Evolutionary conservation across 192 early-diverging fungal genomes (phyloP).

Genomic region (Allomyces arbusculus): DNA sequence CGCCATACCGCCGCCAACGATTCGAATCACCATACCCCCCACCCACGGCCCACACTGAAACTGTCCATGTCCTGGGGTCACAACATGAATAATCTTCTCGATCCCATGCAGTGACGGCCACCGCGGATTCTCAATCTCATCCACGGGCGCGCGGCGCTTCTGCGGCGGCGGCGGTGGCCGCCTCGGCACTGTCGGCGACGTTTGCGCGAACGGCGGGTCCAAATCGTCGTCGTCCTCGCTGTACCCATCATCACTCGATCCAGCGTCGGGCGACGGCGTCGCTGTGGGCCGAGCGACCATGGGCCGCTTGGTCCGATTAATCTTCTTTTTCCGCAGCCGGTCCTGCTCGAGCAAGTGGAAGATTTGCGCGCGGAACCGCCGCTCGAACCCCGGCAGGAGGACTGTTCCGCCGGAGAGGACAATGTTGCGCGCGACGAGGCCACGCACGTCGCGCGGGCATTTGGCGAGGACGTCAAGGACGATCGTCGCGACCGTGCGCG

Average conservation of each 20-base stretch:
- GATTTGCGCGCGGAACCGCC: conserved; percentile 39
- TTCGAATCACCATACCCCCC: neutral
- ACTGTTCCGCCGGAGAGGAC: conserved; percentile 58
- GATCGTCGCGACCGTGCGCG: conserved; percentile 27
- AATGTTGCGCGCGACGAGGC: conserved; percentile 36
- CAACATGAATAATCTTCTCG: neutral
- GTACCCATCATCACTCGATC: too few relatives aligned
- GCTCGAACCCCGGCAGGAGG: conserved; percentile 49
- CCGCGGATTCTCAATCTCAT: too few relatives aligned
- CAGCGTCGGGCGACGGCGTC: too few relatives aligned
- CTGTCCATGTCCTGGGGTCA: neutral
- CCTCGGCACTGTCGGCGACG: too few relatives aligned
- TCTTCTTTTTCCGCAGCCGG: conserved; percentile 16
- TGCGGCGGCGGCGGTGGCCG: too few relatives aligned
- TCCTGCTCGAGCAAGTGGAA: conserved; percentile 21
- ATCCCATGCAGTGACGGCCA: neutral
- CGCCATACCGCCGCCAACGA: too few relatives aligned
- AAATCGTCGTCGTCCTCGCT: too few relatives aligned
- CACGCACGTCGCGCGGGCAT: conserved; percentile 48
- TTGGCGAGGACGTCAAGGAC: conserved; percentile 32
- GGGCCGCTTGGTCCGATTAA: too few relatives aligned
- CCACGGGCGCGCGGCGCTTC: too few relatives aligned
- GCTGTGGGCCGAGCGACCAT: too few relatives aligned
- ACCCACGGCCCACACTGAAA: neutral
- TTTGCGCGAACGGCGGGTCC: too few relatives aligned